phyloP scores from a whole-genome alignment of 2,329 filamentous ascomycete genomes.

The Elsinoe arachidis region DNA sequence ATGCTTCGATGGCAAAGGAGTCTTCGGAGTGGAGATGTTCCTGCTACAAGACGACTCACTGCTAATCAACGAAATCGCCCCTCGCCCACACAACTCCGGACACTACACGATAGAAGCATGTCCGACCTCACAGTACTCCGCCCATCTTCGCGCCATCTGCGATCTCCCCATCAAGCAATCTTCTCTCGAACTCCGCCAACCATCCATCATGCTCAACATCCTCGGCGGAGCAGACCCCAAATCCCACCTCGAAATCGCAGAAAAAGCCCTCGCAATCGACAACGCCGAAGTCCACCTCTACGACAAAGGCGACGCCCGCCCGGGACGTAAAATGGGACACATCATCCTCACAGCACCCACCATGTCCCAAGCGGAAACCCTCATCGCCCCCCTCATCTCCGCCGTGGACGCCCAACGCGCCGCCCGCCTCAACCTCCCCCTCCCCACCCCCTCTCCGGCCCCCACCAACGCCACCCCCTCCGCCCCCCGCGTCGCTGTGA shows the following conservation, averaged over 20 bases:
- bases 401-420: slow-evolving; percentile 46
- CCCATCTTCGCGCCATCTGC: slow-evolving; percentile 78
- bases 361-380: slow-evolving; percentile 58
- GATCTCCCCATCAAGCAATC: slow-evolving; percentile 48
- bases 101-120: slow-evolving; percentile 94
- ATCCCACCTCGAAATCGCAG: slow-evolving; percentile 53
- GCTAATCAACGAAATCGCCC: slow-evolving; percentile 79
- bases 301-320: slow-evolving; percentile 75
- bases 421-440: slow-evolving; percentile 39
- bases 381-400: slow-evolving; percentile 61
- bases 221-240: slow-evolving; percentile 59
- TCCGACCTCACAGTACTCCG: slow-evolving; percentile 81
- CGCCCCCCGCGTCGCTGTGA: slow-evolving; percentile 52
- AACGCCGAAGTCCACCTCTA: slow-evolving; percentile 73
- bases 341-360: slow-evolving; percentile 69
- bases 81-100: slow-evolving; percentile 79
- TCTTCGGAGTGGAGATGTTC: slow-evolving; percentile 97
- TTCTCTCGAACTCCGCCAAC: slow-evolving; percentile 49
- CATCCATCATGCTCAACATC: slow-evolving; percentile 71
- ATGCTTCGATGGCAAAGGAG: slow-evolving; percentile 76
- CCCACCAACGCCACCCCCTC: slow-evolving; percentile 16
- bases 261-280: slow-evolving; percentile 48
- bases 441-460: slow-evolving; percentile 26
- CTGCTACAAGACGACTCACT: slow-evolving; percentile 62
- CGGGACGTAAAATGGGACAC: slow-evolving; percentile 90